phyloP scores from a whole-genome alignment of 163 green algal species.

The Chlamydomonas reinhardtii region DNA sequence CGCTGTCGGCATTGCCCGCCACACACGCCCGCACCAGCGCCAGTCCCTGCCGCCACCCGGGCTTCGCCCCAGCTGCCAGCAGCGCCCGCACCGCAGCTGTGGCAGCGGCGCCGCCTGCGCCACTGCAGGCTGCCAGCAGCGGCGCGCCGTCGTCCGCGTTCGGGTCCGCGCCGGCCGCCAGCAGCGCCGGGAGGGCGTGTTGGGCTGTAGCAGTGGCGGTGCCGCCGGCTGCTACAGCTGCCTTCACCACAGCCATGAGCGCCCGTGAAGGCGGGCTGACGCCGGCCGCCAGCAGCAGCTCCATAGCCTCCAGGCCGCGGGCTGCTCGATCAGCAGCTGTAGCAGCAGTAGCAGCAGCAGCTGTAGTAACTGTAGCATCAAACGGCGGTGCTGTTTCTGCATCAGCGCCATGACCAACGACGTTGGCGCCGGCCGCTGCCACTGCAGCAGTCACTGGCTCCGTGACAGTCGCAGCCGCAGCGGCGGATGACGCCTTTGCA shows the following conservation, averaged over 20 bases:
- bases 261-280: not conserved
- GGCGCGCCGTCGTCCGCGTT: not conserved
- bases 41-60: not conserved
- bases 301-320: not conserved
- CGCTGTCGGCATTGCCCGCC: not conserved
- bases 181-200: not conserved
- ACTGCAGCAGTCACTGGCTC: not conserved
- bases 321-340: no score
- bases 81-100: not conserved
- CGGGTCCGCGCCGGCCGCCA: not conserved
- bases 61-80: not conserved
- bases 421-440: not conserved
- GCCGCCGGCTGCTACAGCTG: not conserved
- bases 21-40: conserved; percentile 15
- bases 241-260: not conserved
- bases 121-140: not conserved
- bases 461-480: not conserved
- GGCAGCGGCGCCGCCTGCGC: not conserved
- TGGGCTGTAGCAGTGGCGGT: not conserved
- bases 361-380: not conserved
- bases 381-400: not conserved
- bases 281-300: not conserved
- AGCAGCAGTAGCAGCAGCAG: not conserved
- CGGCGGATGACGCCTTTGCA: not conserved
- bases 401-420: not conserved